Evolutionary conservation across 164 flowering plant species (phyloP), one percentile per base, ranked within the genome.

Genomic region (Saururus chinensis): DNA sequence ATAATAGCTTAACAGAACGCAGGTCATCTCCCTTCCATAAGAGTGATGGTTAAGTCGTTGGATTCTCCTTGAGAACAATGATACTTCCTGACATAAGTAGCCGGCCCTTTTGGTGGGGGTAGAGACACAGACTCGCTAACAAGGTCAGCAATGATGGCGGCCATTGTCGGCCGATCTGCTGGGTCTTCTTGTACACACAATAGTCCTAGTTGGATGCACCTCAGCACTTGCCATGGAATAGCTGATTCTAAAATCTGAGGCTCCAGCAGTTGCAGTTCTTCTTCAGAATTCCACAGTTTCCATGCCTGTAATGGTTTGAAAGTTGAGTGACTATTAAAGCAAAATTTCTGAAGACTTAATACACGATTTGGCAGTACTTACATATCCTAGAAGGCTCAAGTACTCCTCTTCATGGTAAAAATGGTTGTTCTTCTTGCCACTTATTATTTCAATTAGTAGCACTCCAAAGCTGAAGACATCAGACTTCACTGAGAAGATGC

Each of bases 101-200:
- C 58, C 1, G 58, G 58, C 23, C 58, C 30, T 55, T 55, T 55
- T 55, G 58, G 58, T 23, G 40, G 14, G 22, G 48, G 51, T 26
- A 40, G 16, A 1, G 25, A 25, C 10, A 53, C 40, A 9, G 10
- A 24, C n/a, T 64, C 67, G 10, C 60, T 30, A 5, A 25, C 60
- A 24, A 65, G 62, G 56, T 23, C 21, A 13, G 23, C 16, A 49
- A 51, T 42, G 0, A 64, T 40, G 8, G 59, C 17, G 1, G 53
- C 16, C 66, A 64, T 64, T n/a, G 60, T 56, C 25, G 66, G 62
- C 17, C 68, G 20, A 11, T 49, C 56, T 17, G 56, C 21, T 1
- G 68, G 56, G 40, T 45, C 45, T 19, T 65, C 57, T 26, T 65
- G 57, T 53, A 65, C 68, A 51, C 68, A 57, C 22, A 48, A 42